phyloP scores from a whole-genome alignment of 495 filamentous ascomycete species.

The Podospora pseudoanserina region DNA sequence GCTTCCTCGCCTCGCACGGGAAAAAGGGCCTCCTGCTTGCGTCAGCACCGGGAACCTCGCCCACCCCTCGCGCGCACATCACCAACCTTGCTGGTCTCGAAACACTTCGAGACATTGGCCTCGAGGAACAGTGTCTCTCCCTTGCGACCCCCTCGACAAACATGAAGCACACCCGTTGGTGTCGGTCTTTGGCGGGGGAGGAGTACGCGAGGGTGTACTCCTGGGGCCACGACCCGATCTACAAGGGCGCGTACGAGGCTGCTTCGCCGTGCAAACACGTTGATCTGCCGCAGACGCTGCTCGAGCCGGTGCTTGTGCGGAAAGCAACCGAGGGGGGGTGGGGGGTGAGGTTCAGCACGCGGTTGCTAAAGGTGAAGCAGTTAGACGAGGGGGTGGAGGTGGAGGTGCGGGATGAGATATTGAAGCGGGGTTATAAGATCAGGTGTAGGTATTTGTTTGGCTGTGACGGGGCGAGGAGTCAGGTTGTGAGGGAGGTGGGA shows the following conservation, averaged over 20 bases:
- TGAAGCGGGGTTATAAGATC: slow-evolving; percentile 42
- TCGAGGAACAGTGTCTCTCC: slow-evolving; percentile 39
- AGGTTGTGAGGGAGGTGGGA: slow-evolving; percentile 47
- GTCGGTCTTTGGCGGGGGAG: slow-evolving; percentile 51
- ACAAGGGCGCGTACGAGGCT: slow-evolving; percentile 51
- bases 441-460: slow-evolving; percentile 55
- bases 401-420: slow-evolving; percentile 42
- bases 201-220: slow-evolving; percentile 52
- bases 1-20: slow-evolving; percentile 29
- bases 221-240: slow-evolving; percentile 50
- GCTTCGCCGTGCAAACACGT: slow-evolving; percentile 48
- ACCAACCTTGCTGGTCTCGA: slow-evolving; percentile 47
- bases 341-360: slow-evolving; percentile 43
- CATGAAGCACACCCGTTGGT: slow-evolving; percentile 54
- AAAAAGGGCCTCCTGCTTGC: slow-evolving; percentile 49
- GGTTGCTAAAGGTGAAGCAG: slow-evolving; percentile 32
- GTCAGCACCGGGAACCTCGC: slow-evolving; percentile 43
- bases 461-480: slow-evolving; percentile 53
- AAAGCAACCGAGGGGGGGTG: slow-evolving; percentile 43
- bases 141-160: slow-evolving; percentile 36
- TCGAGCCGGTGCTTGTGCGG: slow-evolving; percentile 52
- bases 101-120: slow-evolving; percentile 52
- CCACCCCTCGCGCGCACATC: slow-evolving; percentile 55
- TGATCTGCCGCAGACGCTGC: slow-evolving; percentile 49
- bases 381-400: slow-evolving; percentile 13